Conservation (phyloP, 192 early-diverging fungal genomes). For the Coemansia sp. region DNA sequence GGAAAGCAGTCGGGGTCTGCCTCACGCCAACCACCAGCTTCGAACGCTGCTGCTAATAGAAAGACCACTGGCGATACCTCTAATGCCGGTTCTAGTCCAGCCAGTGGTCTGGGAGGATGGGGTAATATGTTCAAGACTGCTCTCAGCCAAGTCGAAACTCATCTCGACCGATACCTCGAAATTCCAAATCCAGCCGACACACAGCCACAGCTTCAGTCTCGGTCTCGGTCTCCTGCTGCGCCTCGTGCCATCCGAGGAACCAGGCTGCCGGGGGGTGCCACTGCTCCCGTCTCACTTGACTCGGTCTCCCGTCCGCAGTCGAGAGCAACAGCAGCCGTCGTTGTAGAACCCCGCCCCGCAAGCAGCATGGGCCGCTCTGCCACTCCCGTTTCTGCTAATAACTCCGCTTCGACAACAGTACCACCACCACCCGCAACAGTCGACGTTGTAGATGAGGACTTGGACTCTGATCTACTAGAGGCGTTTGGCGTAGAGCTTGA, state of each 20-base stretch:
- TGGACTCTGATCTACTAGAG: slow-evolving; percentile 46
- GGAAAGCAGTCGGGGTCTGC: slow-evolving; percentile 11
- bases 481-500: slow-evolving; percentile 57
- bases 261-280: neutral
- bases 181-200: slow-evolving; percentile 38
- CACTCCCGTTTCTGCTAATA: neutral
- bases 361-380: neutral
- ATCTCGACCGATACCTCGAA: slow-evolving; percentile 73
- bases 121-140: slow-evolving; percentile 73
- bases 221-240: neutral
- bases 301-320: neutral
- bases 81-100: neutral
- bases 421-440: slow-evolving; percentile 4
- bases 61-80: neutral
- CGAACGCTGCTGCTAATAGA: neutral
- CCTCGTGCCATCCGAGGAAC: slow-evolving; percentile 1
- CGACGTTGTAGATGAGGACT: slow-evolving; percentile 22
- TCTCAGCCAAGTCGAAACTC: slow-evolving; percentile 70
- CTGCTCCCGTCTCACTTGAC: neutral
- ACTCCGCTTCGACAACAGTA: neutral
- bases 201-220: slow-evolving; percentile 5
- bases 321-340: slow-evolving; percentile 9
- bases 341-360: neutral
- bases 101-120: slow-evolving; percentile 44
- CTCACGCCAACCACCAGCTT: neutral